These are phyloP conservation scores for Nepenthes alata DNA, from an alignment of 179 eudicot genomes.

Conservation along the genomic window DNA sequence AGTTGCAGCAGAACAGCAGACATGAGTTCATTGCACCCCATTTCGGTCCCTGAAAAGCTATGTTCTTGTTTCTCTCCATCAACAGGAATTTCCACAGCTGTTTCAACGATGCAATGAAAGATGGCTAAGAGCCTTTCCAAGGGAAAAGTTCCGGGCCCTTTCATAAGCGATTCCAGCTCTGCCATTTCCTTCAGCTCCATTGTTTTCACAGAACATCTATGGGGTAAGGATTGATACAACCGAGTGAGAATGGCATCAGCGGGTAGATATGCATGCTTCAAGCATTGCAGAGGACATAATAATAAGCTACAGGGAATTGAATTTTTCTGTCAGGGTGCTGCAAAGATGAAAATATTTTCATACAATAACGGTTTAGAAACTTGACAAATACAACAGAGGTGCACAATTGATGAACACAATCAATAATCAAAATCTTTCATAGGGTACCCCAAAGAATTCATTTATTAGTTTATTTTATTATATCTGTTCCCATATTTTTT, in stretches of 20 bases:
- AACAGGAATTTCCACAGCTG: constrained; percentile 26
- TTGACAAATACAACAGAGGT: no score
- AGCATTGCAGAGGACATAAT: constrained; percentile 48
- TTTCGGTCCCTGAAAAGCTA: constrained; percentile 16
- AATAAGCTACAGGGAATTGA: no score
- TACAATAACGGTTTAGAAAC: no score
- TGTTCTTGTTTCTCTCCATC: constrained; percentile 35
- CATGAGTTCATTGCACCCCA: constrained; percentile 36
- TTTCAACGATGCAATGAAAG: constrained; percentile 68
- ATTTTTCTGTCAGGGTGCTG: no score
- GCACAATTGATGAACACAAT: no score
- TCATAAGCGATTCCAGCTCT: constrained; percentile 65
- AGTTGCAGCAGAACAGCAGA: constrained; percentile 77
- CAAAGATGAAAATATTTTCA: no score
- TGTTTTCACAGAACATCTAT: constrained; percentile 62
- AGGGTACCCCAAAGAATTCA: no score
- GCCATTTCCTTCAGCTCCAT: constrained; percentile 56
- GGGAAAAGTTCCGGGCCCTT: constrained; percentile 93
- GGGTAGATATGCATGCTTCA: constrained; percentile 35
- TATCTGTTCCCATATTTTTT: no score
- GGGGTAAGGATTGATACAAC: constrained; percentile 25
- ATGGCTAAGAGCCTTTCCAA: constrained; percentile 85
- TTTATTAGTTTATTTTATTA: no score
- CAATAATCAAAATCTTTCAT: no score
- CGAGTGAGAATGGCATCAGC: no score